Conservation (phyloP, 192 early-diverging fungal species). For the Ambispora gerdemannii region DNA sequence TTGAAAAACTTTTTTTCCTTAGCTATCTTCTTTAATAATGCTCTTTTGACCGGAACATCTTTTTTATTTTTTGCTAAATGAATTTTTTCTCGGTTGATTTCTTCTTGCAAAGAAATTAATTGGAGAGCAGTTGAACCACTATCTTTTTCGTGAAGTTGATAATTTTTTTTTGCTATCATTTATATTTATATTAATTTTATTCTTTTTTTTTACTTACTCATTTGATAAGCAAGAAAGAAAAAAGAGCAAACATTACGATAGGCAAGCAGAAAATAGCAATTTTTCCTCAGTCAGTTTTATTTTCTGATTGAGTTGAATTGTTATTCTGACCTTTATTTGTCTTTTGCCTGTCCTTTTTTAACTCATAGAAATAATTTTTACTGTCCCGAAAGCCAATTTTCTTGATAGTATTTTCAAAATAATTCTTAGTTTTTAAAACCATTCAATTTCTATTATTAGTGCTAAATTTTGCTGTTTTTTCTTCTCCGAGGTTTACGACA, state of each 20-base stretch:
- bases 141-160: conserved; percentile 2
- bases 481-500: conserved; percentile 17
- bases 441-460: conserved; percentile 21
- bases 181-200: no score
- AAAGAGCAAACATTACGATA: not conserved
- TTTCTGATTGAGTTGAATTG: conserved; percentile 13
- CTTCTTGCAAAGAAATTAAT: conserved; percentile 5
- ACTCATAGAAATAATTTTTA: conserved; percentile 19
- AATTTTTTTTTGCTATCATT: conserved; percentile 2
- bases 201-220: no score
- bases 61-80: conserved; percentile 9
- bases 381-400: conserved; percentile 22
- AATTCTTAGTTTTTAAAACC: conserved; percentile 14
- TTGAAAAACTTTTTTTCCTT: conserved; percentile 5
- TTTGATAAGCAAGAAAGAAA: not conserved
- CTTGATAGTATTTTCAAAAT: conserved; percentile 17
- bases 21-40: conserved; percentile 11
- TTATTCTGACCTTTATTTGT: not conserved
- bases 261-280: not conserved
- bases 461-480: conserved; percentile 22
- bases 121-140: not conserved
- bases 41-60: conserved; percentile 14
- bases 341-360: not conserved
- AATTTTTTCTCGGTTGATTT: conserved; percentile 5
- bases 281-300: conserved; percentile 14